phyloP scores from a whole-genome alignment of 805 yeast species.

The Kodamaea neixiangensis region DNA sequence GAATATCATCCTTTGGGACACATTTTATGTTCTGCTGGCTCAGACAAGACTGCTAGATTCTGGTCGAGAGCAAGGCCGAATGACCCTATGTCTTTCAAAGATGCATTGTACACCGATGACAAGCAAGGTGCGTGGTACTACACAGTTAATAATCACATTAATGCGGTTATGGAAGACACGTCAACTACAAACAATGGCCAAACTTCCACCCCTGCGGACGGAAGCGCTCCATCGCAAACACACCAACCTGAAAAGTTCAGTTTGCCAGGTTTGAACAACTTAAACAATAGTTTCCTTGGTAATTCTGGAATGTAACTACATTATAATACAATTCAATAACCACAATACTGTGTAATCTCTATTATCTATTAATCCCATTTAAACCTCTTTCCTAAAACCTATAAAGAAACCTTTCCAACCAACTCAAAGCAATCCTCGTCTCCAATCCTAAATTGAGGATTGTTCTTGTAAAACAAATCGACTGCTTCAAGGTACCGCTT shows the following conservation, averaged over 20 bases:
- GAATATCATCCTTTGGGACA: conserved; percentile 96
- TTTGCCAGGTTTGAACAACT: conserved; percentile 29
- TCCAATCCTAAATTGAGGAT: conserved; percentile 9
- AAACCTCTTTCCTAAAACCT: conserved; percentile 3
- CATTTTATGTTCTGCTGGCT: conserved; percentile 85
- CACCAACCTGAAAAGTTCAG: conserved; percentile 10
- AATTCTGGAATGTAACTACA: background rate
- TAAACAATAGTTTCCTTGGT: conserved; percentile 4
- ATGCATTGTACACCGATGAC: conserved; percentile 73
- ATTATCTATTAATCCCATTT: background rate
- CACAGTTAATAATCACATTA: conserved; percentile 46
- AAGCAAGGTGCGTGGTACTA: conserved; percentile 60
- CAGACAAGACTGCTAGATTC: conserved; percentile 88
- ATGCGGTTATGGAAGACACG: conserved; percentile 32
- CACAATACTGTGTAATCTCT: background rate
- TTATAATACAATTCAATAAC: background rate
- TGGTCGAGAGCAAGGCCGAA: conserved; percentile 94
- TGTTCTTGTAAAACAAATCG: conserved; percentile 23
- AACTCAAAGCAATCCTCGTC: conserved; percentile 1
- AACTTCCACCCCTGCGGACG: conserved; percentile 5
- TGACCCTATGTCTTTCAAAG: conserved; percentile 80
- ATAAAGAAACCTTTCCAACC: conserved; percentile 5
- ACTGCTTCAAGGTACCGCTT: conserved; percentile 28
- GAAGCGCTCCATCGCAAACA: background rate
- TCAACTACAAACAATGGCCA: background rate